Percentiles rank a stretch among this genome's conserved stretches.
These are phyloP conservation scores for Agaricus blazei DNA, from an alignment of 768 basidiomycete genomes.

Conservation along the genomic window DNA sequence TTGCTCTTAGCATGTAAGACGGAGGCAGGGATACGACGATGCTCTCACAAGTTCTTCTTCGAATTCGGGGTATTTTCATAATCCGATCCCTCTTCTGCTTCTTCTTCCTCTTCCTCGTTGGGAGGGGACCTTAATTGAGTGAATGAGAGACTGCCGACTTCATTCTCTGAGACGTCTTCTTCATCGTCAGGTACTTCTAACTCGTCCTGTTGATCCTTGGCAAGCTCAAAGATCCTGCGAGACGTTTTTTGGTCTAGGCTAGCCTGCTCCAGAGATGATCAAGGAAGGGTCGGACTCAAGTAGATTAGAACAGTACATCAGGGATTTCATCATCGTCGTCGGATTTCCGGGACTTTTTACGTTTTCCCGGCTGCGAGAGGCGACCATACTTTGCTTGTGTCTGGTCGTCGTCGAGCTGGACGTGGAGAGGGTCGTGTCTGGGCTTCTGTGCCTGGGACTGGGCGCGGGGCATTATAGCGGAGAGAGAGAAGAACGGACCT, in stretches of 20 bases:
- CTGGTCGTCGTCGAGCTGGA: constrained; percentile 81
- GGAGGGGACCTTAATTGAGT: constrained; percentile 26
- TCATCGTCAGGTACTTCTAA: constrained; percentile 62
- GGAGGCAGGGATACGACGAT: neutral
- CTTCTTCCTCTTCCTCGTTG: constrained; percentile 52
- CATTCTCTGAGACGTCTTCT: constrained; percentile 40
- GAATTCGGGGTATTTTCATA: constrained; percentile 45
- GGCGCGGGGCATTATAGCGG: constrained; percentile 56
- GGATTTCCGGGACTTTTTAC: constrained; percentile 54
- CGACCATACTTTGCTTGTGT: constrained; percentile 72
- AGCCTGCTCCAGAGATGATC: constrained; percentile 34
- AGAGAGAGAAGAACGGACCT: constrained; percentile 8
- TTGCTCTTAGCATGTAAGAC: neutral
- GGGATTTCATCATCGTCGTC: constrained; percentile 41
- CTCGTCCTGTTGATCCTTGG: constrained; percentile 90
- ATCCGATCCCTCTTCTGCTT: constrained; percentile 51
- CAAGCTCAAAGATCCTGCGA: constrained; percentile 85
- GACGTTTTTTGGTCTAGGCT: constrained; percentile 81
- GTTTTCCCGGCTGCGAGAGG: constrained; percentile 69
- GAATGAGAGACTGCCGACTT: constrained; percentile 28
- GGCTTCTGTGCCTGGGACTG: constrained; percentile 47
- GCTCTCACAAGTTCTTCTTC: constrained; percentile 58
- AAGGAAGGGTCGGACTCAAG: constrained; percentile 8
- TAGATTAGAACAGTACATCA: constrained; percentile 38
- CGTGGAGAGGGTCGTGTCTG: constrained; percentile 83